phyloP scores from a whole-genome alignment of 768 basidiomycete species.

The Mycena alexandri region DNA sequence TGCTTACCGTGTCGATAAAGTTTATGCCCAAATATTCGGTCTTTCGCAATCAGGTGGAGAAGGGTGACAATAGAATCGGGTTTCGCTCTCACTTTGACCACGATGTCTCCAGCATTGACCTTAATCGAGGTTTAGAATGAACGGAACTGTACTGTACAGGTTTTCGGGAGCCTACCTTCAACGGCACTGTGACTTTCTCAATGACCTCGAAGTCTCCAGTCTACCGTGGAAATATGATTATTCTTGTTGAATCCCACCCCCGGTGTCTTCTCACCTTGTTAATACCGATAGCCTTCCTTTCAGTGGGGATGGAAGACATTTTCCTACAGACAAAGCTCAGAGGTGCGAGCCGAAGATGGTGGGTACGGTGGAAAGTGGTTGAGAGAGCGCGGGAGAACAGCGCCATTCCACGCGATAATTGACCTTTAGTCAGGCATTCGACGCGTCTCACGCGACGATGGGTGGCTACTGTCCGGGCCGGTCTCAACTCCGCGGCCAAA shows the following conservation, averaged over 20 bases:
- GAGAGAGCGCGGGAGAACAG: conserved; percentile 26
- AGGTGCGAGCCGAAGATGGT: conserved; percentile 16
- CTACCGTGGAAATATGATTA: conserved; percentile 18
- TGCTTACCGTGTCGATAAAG: conserved; percentile 55
- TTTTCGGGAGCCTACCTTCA: conserved; percentile 6
- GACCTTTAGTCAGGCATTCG: too few relatives aligned
- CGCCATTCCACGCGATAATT: conserved; percentile 5
- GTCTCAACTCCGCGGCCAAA: too few relatives aligned
- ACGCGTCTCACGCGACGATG: too few relatives aligned
- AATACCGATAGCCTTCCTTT: conserved; percentile 26
- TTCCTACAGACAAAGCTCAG: conserved; percentile 2
- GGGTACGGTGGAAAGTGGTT: conserved; percentile 11
- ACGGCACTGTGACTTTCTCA: conserved; percentile 42
- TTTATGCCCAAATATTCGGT: conserved; percentile 86
- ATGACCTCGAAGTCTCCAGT: conserved; percentile 75
- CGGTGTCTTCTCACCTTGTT: conserved; percentile 17
- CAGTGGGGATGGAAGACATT: conserved; percentile 33
- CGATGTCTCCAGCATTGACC: conserved; percentile 59
- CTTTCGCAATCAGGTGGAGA: conserved; percentile 40
- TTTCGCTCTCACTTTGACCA: conserved; percentile 55
- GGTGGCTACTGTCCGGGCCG: too few relatives aligned
- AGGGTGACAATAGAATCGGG: not conserved
- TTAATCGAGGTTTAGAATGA: conserved; percentile 51
- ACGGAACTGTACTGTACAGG: not conserved
- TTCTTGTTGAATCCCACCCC: too few relatives aligned